These are phyloP conservation scores for Papiliotrema flavescens DNA, from an alignment of 1,284 basidiomycete genomes.

Conservation along the genomic window DNA sequence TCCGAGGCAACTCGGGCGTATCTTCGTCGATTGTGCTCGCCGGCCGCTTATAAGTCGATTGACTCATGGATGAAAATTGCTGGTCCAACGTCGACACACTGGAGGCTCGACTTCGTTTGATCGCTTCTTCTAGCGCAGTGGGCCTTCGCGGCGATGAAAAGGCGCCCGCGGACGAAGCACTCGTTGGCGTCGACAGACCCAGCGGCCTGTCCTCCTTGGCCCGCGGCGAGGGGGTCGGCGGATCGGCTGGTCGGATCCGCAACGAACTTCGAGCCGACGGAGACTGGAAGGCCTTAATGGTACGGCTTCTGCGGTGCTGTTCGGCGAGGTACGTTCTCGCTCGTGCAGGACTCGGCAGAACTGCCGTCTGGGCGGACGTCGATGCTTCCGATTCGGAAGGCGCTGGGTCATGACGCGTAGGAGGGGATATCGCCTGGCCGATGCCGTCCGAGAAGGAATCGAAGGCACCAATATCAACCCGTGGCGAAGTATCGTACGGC, in stretches of 20 bases:
- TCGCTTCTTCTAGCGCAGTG: conserved; percentile 31
- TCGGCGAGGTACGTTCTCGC: conserved; percentile 36
- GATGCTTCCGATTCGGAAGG: not conserved
- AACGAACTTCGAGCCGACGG: conserved; percentile 7
- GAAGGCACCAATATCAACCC: not conserved
- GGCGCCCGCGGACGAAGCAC: conserved; percentile 1
- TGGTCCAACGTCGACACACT: conserved; percentile 7
- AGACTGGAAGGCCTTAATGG: conserved; percentile 37
- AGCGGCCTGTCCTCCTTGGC: conserved; percentile 11
- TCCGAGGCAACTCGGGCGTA: not conserved
- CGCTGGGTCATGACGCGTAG: too few species aligned
- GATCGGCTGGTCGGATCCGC: not conserved
- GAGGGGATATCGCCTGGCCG: conserved; percentile 32
- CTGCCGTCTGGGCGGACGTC: not conserved
- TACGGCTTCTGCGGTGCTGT: conserved; percentile 37
- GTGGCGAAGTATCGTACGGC: conserved; percentile 3
- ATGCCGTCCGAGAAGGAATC: conserved; percentile 20
- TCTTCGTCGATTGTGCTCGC: not conserved
- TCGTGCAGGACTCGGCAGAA: conserved; percentile 14
- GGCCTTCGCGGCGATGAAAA: conserved; percentile 8
- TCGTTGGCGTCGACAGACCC: conserved; percentile 8
- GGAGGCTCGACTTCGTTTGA: conserved; percentile 24
- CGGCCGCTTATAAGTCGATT: too few species aligned
- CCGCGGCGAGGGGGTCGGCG: conserved; percentile 1
- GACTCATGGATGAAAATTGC: not conserved